Percentiles rank a stretch among this genome's conserved stretches.
Evolutionary conservation across 2,329 filamentous ascomycete species (phyloP).

Genomic region (Botrytis hyacinthi): DNA sequence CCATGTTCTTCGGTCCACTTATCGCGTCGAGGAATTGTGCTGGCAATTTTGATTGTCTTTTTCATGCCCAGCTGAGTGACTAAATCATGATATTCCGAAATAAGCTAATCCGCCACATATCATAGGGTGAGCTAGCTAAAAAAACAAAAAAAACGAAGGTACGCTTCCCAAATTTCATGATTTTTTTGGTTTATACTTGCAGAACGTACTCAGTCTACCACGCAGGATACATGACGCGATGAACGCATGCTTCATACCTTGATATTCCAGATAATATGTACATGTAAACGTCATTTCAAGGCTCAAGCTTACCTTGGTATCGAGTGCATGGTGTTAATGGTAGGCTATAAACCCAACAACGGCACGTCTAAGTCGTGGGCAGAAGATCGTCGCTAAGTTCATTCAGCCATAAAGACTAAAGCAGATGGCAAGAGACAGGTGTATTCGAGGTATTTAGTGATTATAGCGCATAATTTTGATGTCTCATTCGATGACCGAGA

Average conservation of each 20-base stretch:
- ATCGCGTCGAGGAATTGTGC: not conserved
- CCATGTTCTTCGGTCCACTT: too few relatives aligned
- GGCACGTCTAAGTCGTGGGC: not conserved
- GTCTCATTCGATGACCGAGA: not conserved
- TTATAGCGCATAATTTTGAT: not conserved
- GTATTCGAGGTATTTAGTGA: not conserved
- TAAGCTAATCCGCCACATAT: not conserved
- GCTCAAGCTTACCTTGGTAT: not conserved
- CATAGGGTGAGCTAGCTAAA: not conserved
- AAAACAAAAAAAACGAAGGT: too few relatives aligned
- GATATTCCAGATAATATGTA: rapidly evolving
- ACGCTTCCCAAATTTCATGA: not conserved
- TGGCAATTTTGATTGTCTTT: too few relatives aligned
- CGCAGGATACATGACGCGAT: not conserved
- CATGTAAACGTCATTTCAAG: not conserved
- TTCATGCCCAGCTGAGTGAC: too few relatives aligned
- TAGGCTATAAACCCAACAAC: rapidly evolving
- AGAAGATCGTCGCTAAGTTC: not conserved
- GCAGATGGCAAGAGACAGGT: rapidly evolving
- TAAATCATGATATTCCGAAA: too few relatives aligned
- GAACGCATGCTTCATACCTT: not conserved
- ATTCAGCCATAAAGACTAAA: not conserved
- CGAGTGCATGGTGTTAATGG: rapidly evolving
- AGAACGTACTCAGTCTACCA: not conserved
- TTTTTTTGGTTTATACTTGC: not conserved